Base-by-base conservation (phyloP, 768 basidiomycete genomes). In the Boletus rubroflammeus region DNA sequence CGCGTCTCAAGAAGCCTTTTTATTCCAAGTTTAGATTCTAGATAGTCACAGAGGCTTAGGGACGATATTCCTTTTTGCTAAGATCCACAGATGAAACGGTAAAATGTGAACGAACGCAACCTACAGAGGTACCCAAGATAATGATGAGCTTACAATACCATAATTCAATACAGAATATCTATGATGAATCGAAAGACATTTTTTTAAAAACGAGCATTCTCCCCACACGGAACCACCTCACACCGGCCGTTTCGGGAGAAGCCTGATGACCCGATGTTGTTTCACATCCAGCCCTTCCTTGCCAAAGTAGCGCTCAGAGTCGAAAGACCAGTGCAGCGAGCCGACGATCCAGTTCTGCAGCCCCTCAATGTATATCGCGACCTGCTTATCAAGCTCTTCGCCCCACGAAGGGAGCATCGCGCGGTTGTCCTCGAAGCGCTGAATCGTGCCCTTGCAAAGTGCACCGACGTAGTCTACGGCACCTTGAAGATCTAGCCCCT, bases 301-400 rank as follows among this genome's bases (percentile, higher is more conserved):
- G 17, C 85, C 88, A 62, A 89, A 89, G 64, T 90, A 90, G 3
- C 88, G 77, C 53, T 78, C 76, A 3, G 81, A 81, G 68, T 80
- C 77, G 69, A 86, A 88, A 65, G 83, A 84, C 88, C 88, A 90
- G 56, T 86, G 81, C 36, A 88, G 68, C 35, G 81, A 82, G 72
- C 84, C 88, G 31, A 85, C 79, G 57, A 86, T 85, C 87, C 86
- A 87, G 56, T 83, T 77, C 59, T 81, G 80, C 31, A 89, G 67
- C n/a, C 85, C 84, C 39, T 77, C 68, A 39, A 88, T 73, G 55
- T 88, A 89, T 19, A 71, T 68, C 15, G 64, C 65, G 34, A 88
- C 84, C 67, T 83, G 81, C 15, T 65, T 68, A 62, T 88, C 85
- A 41, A 87, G 66, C 39, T 81, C 78, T 2, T 76, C 71, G 7